These are phyloP conservation scores for Pseudohalonectria lignicola DNA, from an alignment of 2,329 filamentous ascomycete species.

Conservation along the genomic window DNA sequence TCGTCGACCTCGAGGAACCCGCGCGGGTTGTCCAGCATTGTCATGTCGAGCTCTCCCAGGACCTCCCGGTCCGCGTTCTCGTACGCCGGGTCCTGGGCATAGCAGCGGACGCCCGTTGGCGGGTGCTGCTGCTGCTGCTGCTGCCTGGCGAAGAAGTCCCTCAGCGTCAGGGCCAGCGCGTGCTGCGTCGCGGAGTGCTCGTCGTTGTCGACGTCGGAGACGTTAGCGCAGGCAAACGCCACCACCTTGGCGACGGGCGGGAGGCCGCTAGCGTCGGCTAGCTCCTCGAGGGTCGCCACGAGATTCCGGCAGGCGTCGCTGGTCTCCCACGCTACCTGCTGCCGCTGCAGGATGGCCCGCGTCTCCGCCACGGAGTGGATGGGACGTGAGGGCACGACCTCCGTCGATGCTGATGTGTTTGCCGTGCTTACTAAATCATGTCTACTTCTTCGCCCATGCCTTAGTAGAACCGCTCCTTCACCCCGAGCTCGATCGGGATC, in stretches of 20 bases:
- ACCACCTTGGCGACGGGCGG: slow-evolving; percentile 7
- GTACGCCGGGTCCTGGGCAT: slow-evolving; percentile 17
- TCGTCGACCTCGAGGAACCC: slow-evolving; percentile 20
- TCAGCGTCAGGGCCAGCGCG: slow-evolving; percentile 9
- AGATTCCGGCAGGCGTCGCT: slow-evolving; percentile 6
- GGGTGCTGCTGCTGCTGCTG: not conserved
- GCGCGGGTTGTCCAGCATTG: slow-evolving; percentile 17
- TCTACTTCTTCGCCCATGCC: no score
- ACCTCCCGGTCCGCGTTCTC: slow-evolving; percentile 9
- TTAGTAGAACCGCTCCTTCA: no score
- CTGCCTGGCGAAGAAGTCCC: slow-evolving; percentile 6
- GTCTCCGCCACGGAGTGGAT: slow-evolving; percentile 3
- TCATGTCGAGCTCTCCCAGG: slow-evolving; percentile 12
- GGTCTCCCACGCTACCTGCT: slow-evolving; percentile 6
- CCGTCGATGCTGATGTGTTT: slow-evolving; percentile 4
- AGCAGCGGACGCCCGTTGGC: slow-evolving; percentile 5
- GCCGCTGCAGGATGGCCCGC: not conserved
- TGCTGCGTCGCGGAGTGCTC: slow-evolving; percentile 7
- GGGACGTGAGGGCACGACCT: not conserved
- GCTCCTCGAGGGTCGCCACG: slow-evolving; percentile 4
- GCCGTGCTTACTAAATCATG: no score
- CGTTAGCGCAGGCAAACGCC: slow-evolving; percentile 6
- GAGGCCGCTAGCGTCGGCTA: not conserved
- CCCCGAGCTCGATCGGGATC: slow-evolving; percentile 4
- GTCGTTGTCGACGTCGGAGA: slow-evolving; percentile 4